Base-by-base conservation (phyloP, 148 eudicot genomes). In the Rhododendron williamsianum region DNA sequence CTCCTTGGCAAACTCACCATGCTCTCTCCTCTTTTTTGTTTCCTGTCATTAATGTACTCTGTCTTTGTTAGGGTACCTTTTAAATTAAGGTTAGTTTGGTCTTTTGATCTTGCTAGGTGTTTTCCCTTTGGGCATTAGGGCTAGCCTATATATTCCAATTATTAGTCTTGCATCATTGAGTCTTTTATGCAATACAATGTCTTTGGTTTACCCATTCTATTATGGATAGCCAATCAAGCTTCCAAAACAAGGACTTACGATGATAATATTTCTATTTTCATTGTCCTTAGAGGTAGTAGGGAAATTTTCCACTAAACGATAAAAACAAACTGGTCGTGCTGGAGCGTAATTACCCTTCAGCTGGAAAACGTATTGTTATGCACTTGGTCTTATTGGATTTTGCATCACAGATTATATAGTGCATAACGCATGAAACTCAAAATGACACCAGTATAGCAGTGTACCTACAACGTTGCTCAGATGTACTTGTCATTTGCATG, bases 401-500 rank as follows among this genome's bases (percentile, higher is more conserved):
- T 86, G 87, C 35, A 46, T 46, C 56, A 21, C 9, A 18, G 15
- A 73, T 15, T 19, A 76, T 30, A 76, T 13, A 63, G 78, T 23
- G 16, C 45, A 63, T 16, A 15, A 49, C 23, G 45, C 82, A 86
- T 25, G 46, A 78, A 82, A 52, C 77, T 69, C 80, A 5, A 21
- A 72, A 51, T 71, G 65, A 51, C 65, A 83, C 51, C 84, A 84
- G 72, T 23, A 46, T 36, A 82, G 86, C 54, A 21, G 67, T 91
- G 88, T 89, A 95, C 99, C 94, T 94, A 88, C 94, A 90, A 80
- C 97, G 95, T 87, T 95, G 93, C 78, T 95, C 99, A 85, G 94
- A 90, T 85, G 99, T 84, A 21, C 94, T 88, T 21, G 93, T 93
- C 97, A 96, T 95, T 90, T 96, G 99, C 99, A 96, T 96, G 81